phyloP scores from a whole-genome alignment of 805 yeast genomes.

The Clavispora santaluciae region DNA sequence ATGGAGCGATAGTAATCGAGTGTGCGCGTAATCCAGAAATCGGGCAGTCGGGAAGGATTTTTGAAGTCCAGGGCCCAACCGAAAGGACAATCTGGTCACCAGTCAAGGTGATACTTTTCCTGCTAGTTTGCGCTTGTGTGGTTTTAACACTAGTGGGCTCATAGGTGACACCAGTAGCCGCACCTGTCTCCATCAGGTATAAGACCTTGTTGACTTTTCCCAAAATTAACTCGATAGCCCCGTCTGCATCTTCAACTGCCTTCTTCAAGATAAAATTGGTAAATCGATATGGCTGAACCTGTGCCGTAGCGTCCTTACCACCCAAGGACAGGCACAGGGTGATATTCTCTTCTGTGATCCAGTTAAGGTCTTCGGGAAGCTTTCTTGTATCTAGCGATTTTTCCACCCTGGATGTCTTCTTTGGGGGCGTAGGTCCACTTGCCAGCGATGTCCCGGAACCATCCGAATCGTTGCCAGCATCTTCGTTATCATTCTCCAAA shows the following conservation, averaged over 20 bases:
- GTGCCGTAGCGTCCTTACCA: slow-evolving; percentile 85
- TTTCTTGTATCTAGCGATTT: slow-evolving; percentile 17
- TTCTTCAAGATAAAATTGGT: slow-evolving; percentile 78
- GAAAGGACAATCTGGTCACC: slow-evolving; percentile 81
- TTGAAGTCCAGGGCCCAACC: slow-evolving; percentile 97
- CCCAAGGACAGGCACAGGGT: slow-evolving; percentile 77
- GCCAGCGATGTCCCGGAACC: neutral
- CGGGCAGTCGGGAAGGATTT: slow-evolving; percentile 86
- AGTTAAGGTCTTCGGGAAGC: slow-evolving; percentile 62
- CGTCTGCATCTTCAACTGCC: slow-evolving; percentile 63
- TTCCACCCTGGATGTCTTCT: slow-evolving; percentile 35
- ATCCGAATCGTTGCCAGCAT: slow-evolving; percentile 17
- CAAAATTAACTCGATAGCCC: slow-evolving; percentile 75
- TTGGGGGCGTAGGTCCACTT: slow-evolving; percentile 21
- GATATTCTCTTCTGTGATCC: slow-evolving; percentile 67
- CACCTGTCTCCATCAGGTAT: slow-evolving; percentile 57
- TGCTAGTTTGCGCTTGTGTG: slow-evolving; percentile 18
- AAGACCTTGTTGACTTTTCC: slow-evolving; percentile 77
- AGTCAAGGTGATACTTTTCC: slow-evolving; percentile 40
- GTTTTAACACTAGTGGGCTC: slow-evolving; percentile 37
- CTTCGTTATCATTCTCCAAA: slow-evolving; percentile 21
- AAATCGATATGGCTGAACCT: slow-evolving; percentile 92
- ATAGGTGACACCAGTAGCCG: slow-evolving; percentile 70
- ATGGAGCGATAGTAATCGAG: slow-evolving; percentile 85
- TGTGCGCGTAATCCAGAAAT: slow-evolving; percentile 93